A percentile compares a stretch with the other conserved stretches of the same genome.
These are phyloP conservation scores for Eucalyptus pauciflora DNA, from an alignment of 345 rosid genomes.

Conservation along the genomic window DNA sequence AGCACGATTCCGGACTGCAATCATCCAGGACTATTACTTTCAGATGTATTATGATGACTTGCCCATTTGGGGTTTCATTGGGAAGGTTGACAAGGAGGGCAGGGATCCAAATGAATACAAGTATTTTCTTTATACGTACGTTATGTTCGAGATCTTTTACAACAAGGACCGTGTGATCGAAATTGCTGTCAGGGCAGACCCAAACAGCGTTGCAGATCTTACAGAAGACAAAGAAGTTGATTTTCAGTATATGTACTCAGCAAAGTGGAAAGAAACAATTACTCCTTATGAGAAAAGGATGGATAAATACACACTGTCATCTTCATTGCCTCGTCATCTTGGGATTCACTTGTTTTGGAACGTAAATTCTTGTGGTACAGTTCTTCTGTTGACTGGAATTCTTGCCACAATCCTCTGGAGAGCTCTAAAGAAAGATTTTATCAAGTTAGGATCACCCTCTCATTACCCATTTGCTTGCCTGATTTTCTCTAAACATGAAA, in stretches of 20 bases:
- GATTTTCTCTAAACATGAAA: not conserved
- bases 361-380: constrained; percentile 34
- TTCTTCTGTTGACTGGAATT: constrained; percentile 35
- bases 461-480: not conserved
- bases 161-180: constrained; percentile 34
- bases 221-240: constrained; percentile 31
- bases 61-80: constrained; percentile 37
- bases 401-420: constrained; percentile 40
- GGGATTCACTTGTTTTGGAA: constrained; percentile 35
- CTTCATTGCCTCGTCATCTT: constrained; percentile 25
- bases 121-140: constrained; percentile 17
- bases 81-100: constrained; percentile 25
- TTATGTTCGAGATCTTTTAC: constrained; percentile 19
- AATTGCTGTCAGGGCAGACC: constrained; percentile 13
- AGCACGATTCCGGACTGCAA: not conserved
- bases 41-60: constrained; percentile 42
- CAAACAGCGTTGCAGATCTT: constrained; percentile 12
- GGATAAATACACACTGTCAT: constrained; percentile 26
- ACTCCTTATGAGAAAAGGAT: constrained; percentile 28
- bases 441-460: constrained; percentile 8
- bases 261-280: constrained; percentile 35
- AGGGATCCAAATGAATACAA: not conserved
- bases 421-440: constrained; percentile 36
- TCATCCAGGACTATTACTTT: constrained; percentile 13
- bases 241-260: constrained; percentile 21